These are phyloP conservation scores for Thermothielavioides terrestris DNA, from an alignment of 495 filamentous ascomycete species.

Conservation along the genomic window DNA sequence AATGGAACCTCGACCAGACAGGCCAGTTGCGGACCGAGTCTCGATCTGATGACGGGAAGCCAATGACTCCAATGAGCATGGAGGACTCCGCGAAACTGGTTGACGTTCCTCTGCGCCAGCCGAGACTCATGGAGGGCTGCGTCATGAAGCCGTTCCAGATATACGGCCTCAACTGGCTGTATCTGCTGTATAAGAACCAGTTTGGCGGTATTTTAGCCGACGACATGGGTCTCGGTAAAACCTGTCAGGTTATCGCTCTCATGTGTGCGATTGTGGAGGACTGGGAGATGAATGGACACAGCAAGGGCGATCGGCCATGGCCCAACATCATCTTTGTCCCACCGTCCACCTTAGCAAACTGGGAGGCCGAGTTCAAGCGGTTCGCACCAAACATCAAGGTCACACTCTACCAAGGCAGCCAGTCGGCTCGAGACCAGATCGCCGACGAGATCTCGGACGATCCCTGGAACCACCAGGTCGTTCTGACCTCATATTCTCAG, in stretches of 20 bases:
- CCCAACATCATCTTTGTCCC: slow-evolving; percentile 88
- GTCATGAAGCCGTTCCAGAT: slow-evolving; percentile 86
- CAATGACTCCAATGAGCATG: slow-evolving; percentile 23
- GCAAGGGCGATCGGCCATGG: slow-evolving; percentile 45
- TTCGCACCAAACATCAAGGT: slow-evolving; percentile 73
- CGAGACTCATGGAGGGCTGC: slow-evolving; percentile 60
- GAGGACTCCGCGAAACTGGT: slow-evolving; percentile 16
- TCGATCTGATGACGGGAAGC: slow-evolving; percentile 18
- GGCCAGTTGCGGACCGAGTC: slow-evolving; percentile 34
- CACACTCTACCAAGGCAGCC: slow-evolving; percentile 71
- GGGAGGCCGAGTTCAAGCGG: slow-evolving; percentile 79
- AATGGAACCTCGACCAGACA: slow-evolving; percentile 70
- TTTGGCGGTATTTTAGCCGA: slow-evolving; percentile 88
- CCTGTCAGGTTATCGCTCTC: slow-evolving; percentile 91
- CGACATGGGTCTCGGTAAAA: slow-evolving; percentile 98
- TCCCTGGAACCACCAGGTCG: slow-evolving; percentile 61
- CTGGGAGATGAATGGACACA: slow-evolving; percentile 12
- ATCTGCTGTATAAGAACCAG: slow-evolving; percentile 64
- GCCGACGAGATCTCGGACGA: slow-evolving; percentile 56
- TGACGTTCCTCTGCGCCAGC: slow-evolving; percentile 44
- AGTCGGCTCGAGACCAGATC: slow-evolving; percentile 54
- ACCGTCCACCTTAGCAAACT: slow-evolving; percentile 88
- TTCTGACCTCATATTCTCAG: slow-evolving; percentile 77
- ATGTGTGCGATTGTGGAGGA: slow-evolving; percentile 69
- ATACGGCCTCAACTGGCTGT: slow-evolving; percentile 90